A percentile compares a stretch with the other conserved stretches of the same genome.
These are phyloP conservation scores for Artemisia tridentata DNA, from an alignment of 129 eudicot species.

Conservation along the genomic window DNA sequence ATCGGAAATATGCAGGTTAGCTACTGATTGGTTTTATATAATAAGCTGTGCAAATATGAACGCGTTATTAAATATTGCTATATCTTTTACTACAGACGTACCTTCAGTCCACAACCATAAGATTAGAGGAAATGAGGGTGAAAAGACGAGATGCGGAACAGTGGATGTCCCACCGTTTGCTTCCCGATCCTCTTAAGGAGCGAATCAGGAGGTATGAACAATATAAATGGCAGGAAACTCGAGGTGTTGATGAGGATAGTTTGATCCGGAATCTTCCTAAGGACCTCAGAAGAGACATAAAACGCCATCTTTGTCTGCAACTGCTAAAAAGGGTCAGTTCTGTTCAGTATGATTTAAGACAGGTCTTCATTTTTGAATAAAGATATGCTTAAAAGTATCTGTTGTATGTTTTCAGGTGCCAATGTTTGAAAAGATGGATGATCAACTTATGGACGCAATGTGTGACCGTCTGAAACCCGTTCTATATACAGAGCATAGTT, in stretches of 20 bases:
- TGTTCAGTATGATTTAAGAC: background rate
- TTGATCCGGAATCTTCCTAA: constrained; percentile 81
- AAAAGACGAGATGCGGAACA: constrained; percentile 96
- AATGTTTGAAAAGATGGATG: constrained; percentile 96
- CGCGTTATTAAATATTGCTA: background rate
- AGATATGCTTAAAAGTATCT: background rate
- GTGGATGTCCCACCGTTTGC: constrained; percentile 98
- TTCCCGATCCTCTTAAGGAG: constrained; percentile 75
- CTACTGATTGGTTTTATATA: background rate
- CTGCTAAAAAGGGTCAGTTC: constrained; percentile 75
- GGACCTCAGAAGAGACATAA: constrained; percentile 95
- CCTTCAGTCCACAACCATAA: constrained; percentile 81
- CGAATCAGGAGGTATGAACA: constrained; percentile 95
- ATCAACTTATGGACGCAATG: constrained; percentile 86
- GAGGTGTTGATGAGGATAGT: constrained; percentile 97
- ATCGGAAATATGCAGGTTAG: constrained; percentile 96
- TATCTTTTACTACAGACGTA: constrained; percentile 54
- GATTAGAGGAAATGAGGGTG: constrained; percentile 97
- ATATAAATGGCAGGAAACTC: constrained; percentile 97
- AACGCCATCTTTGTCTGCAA: constrained; percentile 93
- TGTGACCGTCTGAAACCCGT: constrained; percentile 89
- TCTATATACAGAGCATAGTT: constrained; percentile 77
- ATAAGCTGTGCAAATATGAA: background rate
- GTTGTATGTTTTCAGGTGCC: constrained; percentile 60
- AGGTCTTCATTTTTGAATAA: too few species aligned